Percentiles rank a stretch among this genome's conserved stretches.
Evolutionary conservation across 345 rosid species (phyloP).

Genomic region (Murraya koenigii): DNA sequence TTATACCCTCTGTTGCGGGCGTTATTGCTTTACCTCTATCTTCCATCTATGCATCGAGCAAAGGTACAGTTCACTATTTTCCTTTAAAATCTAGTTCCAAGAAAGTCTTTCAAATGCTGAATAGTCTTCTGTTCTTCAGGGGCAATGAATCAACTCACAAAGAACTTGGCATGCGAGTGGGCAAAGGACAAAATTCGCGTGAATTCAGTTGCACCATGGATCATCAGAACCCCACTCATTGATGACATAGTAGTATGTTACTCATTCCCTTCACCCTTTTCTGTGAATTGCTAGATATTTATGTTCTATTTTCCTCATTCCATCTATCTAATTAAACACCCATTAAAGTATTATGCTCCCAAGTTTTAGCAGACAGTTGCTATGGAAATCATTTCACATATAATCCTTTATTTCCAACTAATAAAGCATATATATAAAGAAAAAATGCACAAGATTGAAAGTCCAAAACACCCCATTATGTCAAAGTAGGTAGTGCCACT

Average conservation of each 20-base stretch:
- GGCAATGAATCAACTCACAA: constrained; percentile 39
- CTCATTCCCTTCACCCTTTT: background rate
- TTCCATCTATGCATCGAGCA: constrained; percentile 39
- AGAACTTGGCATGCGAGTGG: constrained; percentile 52
- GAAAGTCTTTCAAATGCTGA: background rate
- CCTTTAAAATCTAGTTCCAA: background rate
- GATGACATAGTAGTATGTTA: background rate
- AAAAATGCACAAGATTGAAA: no score
- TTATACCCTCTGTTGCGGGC: constrained; percentile 43
- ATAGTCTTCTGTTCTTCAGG: constrained; percentile 13
- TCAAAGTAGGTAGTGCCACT: background rate
- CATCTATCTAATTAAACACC: no score
- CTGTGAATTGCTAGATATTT: background rate
- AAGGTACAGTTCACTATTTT: constrained; percentile 25
- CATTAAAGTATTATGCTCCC: no score
- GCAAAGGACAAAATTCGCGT: constrained; percentile 39
- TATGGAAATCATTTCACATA: no score
- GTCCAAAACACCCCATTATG: background rate
- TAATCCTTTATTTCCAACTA: no score
- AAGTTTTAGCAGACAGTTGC: no score
- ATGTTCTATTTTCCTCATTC: no score
- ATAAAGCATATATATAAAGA: no score
- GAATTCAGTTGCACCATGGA: constrained; percentile 41
- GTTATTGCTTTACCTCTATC: constrained; percentile 17
- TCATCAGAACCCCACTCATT: constrained; percentile 29